Percentiles rank a stretch among this genome's conserved stretches.
Conservation (phyloP, 371 early-diverging fungal species). For the Mucor irregularis region DNA sequence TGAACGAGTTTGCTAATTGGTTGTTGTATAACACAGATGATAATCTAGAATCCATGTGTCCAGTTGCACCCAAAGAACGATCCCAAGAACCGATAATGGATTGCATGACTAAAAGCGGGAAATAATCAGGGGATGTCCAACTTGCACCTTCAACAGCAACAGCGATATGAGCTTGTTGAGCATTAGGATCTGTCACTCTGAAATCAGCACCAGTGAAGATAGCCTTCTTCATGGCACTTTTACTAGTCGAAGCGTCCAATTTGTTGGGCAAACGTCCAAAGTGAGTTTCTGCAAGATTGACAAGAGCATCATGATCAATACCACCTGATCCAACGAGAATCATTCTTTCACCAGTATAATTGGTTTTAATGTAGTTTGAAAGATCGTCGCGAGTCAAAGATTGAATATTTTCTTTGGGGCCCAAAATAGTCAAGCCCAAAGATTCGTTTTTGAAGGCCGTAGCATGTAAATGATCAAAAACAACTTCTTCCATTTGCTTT, state of each 20-base stretch:
- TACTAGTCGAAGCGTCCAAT: conserved; percentile 45
- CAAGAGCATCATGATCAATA: conserved; percentile 92
- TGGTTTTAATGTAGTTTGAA: conserved; percentile 78
- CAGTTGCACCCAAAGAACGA: conserved; percentile 84
- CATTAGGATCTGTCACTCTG: conserved; percentile 73
- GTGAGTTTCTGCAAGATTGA: conserved; percentile 86
- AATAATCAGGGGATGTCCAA: conserved; percentile 95
- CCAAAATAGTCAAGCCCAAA: conserved; percentile 93
- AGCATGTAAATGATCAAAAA: conserved; percentile 78
- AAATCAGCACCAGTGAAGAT: conserved; percentile 86
- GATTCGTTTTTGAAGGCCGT: conserved; percentile 91
- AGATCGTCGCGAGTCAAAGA: conserved; percentile 84
- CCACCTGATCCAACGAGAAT: conserved; percentile 94
- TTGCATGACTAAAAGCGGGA: conserved; percentile 92
- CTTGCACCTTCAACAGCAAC: conserved; percentile 95
- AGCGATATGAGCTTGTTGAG: conserved; percentile 93
- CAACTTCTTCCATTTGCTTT: conserved; percentile 95
- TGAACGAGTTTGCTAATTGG: conserved; percentile 94
- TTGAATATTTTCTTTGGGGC: conserved; percentile 90
- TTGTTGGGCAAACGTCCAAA: conserved; percentile 75
- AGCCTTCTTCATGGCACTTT: conserved; percentile 60
- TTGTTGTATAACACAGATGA: conserved; percentile 81
- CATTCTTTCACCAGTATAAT: conserved; percentile 97
- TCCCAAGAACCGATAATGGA: conserved; percentile 97
- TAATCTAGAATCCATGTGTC: conserved; percentile 83